These are phyloP conservation scores for Cytospora chrysosperma DNA, from an alignment of 2,329 filamentous ascomycete species.

Conservation along the genomic window DNA sequence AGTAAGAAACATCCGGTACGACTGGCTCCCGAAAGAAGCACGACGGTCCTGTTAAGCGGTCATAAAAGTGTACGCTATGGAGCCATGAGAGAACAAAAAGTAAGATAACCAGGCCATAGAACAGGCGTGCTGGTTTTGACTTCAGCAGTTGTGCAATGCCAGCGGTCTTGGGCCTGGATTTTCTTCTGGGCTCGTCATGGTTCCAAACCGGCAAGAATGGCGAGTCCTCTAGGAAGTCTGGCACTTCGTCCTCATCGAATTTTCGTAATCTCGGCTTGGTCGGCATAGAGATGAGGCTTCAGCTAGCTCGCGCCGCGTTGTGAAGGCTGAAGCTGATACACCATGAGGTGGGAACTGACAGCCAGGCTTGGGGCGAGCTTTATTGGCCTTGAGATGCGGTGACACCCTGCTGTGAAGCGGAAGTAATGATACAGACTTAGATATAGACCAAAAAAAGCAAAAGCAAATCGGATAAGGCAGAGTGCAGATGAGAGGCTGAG, in stretches of 20 bases:
- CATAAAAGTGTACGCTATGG: background rate
- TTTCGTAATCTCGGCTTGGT: background rate
- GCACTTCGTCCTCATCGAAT: slow-evolving; percentile 6
- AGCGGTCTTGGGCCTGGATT: background rate
- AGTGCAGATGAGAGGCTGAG: too few relatives aligned
- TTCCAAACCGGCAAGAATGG: slow-evolving; percentile 15
- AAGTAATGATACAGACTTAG: background rate
- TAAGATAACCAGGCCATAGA: background rate
- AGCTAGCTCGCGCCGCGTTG: background rate
- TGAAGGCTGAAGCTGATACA: background rate
- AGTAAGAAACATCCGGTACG: background rate
- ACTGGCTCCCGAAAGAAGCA: slow-evolving; percentile 13
- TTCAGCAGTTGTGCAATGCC: slow-evolving; percentile 4
- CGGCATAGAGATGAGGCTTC: background rate
- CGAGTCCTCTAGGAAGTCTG: slow-evolving; percentile 11
- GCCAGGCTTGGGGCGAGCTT: background rate
- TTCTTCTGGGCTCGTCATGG: background rate
- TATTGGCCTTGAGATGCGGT: background rate
- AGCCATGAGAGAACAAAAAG: background rate
- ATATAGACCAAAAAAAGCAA: background rate
- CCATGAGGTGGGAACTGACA: background rate
- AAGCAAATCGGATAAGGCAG: background rate
- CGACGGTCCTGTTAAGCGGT: slow-evolving; percentile 7
- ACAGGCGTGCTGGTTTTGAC: slow-evolving; percentile 9
- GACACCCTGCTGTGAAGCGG: too few relatives aligned